Conservation (phyloP, 2,329 filamentous ascomycete species). For the Aphanoascus verrucosus region DNA sequence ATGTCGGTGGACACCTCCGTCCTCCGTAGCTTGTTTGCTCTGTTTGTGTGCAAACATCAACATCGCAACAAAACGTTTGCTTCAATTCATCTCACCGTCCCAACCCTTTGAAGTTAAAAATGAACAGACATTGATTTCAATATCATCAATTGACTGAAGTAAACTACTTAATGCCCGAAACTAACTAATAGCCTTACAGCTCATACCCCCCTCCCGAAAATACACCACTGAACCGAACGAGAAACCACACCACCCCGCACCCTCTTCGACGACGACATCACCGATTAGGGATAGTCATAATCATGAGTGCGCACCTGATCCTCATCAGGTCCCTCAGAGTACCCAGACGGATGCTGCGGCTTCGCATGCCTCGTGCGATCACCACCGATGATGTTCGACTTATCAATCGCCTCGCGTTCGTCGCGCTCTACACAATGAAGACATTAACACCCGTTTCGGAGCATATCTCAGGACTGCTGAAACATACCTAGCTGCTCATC, state of each 20-base stretch:
- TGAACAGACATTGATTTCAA: no score
- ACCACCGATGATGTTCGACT: not conserved
- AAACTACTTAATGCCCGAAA: no score
- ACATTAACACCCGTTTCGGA: not conserved
- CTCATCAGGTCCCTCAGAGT: not conserved
- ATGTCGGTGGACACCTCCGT: no score
- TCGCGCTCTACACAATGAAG: not conserved
- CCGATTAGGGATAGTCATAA: not conserved
- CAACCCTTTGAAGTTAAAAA: no score
- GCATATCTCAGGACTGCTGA: not conserved
- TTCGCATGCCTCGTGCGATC: conserved; percentile 1
- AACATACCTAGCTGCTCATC: conserved; percentile 4
- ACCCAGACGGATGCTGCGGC: not conserved
- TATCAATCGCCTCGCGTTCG: not conserved
- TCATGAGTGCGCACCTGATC: not conserved
- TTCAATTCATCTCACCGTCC: no score
- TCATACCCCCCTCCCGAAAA: no score
- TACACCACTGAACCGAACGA: no score
- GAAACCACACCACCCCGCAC: not conserved
- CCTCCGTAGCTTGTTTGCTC: no score
- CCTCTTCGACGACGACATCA: not conserved
- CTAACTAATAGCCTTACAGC: no score
- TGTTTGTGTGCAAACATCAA: no score
- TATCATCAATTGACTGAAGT: no score
- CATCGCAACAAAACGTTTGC: no score